These are phyloP conservation scores for Cicer chorassanicum DNA, from an alignment of 306 rosid genomes.

Conservation along the genomic window DNA sequence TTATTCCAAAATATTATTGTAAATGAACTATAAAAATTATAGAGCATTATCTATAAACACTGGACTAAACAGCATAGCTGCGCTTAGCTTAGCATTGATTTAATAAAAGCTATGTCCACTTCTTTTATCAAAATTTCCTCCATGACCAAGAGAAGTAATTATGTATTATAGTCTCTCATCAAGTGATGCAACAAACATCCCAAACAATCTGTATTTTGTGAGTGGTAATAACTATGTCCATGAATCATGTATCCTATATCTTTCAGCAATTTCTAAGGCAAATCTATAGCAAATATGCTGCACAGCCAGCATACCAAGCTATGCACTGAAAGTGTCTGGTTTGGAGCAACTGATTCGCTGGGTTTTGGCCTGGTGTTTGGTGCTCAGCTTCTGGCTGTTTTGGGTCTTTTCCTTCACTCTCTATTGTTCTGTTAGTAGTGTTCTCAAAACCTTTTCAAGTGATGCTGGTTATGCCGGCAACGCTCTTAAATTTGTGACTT, in stretches of 20 bases:
- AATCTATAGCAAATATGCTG: not conserved
- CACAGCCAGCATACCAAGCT: constrained; percentile 2
- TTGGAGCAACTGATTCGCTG: not conserved
- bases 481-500: not conserved
- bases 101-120: not conserved
- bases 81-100: not conserved
- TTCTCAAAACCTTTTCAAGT: not conserved
- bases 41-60: not conserved
- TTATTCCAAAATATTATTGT: not conserved
- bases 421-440: not conserved
- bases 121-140: not conserved
- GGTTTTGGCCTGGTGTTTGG: not conserved
- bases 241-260: not conserved
- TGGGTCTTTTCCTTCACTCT: not conserved
- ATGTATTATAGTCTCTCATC: not conserved
- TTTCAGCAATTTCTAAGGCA: not conserved
- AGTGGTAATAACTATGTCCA: not conserved
- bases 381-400: not conserved
- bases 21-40: constrained; percentile 2
- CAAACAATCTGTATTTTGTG: not conserved
- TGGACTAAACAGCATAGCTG: constrained; percentile 5
- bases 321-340: constrained; percentile 8
- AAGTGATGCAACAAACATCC: not conserved
- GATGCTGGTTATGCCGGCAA: not conserved
- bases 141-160: not conserved